These are phyloP conservation scores for Proliferodiscus dingleyae DNA, from an alignment of 2,329 filamentous ascomycete species.

Conservation along the genomic window DNA sequence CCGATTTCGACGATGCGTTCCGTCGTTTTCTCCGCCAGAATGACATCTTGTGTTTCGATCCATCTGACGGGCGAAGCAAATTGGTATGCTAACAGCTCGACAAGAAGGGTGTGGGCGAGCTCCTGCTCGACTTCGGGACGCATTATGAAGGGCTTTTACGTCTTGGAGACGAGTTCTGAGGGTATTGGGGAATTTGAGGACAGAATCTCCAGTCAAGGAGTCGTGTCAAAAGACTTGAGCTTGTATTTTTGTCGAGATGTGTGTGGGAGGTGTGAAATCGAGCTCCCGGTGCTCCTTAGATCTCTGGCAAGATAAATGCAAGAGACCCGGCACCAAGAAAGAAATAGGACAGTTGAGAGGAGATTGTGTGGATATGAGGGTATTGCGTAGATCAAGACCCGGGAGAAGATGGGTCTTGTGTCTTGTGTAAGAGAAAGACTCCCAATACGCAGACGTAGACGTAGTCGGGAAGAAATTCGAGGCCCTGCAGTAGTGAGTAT, in stretches of 20 bases:
- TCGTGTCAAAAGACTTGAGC: no score
- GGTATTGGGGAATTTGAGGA: slow-evolving; percentile 13
- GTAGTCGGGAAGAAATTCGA: no score
- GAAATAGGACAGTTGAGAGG: slow-evolving; percentile 1
- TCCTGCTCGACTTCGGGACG: slow-evolving; percentile 99
- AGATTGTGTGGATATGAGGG: slow-evolving; percentile 2
- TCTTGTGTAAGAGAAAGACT: no score
- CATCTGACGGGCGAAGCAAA: slow-evolving; percentile 98
- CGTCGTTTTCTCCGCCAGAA: slow-evolving; percentile 90
- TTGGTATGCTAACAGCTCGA: slow-evolving; percentile 98
- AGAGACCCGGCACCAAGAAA: background rate
- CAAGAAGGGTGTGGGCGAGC: slow-evolving; percentile 94
- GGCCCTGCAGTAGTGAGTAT: no score
- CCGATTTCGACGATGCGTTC: slow-evolving; percentile 98
- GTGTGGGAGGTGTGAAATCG: no score
- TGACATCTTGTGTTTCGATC: slow-evolving; percentile 99
- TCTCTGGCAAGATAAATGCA: background rate
- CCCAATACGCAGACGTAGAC: no score
- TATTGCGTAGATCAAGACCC: slow-evolving; percentile 2
- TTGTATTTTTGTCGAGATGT: no score
- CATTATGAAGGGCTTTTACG: slow-evolving; percentile 53
- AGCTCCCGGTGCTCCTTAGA: no score
- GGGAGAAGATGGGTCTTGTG: background rate
- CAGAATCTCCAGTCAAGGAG: no score
- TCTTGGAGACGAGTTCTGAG: slow-evolving; percentile 24